Evolutionary conservation across 805 yeast genomes (phyloP).

Genomic region (Zygosaccharomyces kombuchaensis): DNA sequence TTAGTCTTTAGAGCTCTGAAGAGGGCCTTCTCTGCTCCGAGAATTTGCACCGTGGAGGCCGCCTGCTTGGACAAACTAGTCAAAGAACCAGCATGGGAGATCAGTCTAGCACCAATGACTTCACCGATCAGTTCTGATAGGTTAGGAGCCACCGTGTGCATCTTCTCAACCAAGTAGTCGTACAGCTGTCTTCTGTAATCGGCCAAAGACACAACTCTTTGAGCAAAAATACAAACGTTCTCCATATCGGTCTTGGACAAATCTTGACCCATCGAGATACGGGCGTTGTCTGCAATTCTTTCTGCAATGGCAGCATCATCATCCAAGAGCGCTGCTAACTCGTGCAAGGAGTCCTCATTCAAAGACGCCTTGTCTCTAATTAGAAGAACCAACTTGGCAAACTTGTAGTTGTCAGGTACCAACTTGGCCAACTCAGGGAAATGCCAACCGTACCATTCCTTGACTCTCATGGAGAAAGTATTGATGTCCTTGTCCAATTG

Average conservation of each 20-base stretch:
- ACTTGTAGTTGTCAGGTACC: slow-evolving; percentile 82
- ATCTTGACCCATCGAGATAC: slow-evolving; percentile 99
- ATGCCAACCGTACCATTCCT: slow-evolving; percentile 99
- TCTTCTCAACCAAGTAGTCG: slow-evolving; percentile 87
- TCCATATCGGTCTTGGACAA: slow-evolving; percentile 91
- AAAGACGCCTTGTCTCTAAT: slow-evolving; percentile 85
- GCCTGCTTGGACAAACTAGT: slow-evolving; percentile 96
- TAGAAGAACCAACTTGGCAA: slow-evolving; percentile 74
- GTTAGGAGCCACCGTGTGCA: slow-evolving; percentile 98
- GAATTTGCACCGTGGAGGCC: slow-evolving; percentile 96
- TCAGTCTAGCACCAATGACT: slow-evolving; percentile 97
- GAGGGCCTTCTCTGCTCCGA: slow-evolving; percentile 96
- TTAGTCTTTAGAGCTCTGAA: slow-evolving; percentile 95
- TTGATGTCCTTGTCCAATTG: slow-evolving; percentile 97
- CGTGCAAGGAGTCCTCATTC: slow-evolving; percentile 79
- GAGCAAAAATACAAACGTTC: slow-evolving; percentile 85
- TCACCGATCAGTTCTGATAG: slow-evolving; percentile 96
- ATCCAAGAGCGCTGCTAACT: slow-evolving; percentile 75
- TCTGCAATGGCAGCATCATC: slow-evolving; percentile 93
- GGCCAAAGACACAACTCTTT: slow-evolving; percentile 85
- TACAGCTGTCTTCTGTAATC: slow-evolving; percentile 84
- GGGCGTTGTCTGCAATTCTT: slow-evolving; percentile 88
- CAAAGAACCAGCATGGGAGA: slow-evolving; percentile 97
- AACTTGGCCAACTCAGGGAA: slow-evolving; percentile 94
- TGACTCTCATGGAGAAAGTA: slow-evolving; percentile 94